Evolutionary conservation across 1,284 basidiomycete genomes (phyloP).

Genomic region (Rhodotorula sp.): DNA sequence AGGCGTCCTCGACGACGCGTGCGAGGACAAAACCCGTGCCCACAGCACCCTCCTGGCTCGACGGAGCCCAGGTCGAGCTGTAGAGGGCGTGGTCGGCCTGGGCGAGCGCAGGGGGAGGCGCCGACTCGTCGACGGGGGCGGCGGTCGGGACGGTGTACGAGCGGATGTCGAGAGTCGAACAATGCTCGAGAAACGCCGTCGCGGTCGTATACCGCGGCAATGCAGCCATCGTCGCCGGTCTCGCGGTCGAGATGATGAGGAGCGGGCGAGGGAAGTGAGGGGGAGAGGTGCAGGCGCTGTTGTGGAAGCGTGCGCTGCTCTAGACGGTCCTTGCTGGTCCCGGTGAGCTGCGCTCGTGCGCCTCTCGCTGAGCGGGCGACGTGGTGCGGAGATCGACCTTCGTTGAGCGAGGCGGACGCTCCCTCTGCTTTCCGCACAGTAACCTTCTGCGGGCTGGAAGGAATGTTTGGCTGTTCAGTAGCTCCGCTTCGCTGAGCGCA

Average conservation of each 20-base stretch:
- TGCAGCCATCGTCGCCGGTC: constrained; percentile 1
- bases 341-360: too few relatives aligned
- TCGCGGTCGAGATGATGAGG: not conserved
- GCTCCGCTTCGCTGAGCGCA: too few relatives aligned
- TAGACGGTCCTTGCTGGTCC: not conserved
- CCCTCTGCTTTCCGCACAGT: not conserved
- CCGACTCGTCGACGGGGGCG: constrained; percentile 1
- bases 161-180: constrained; percentile 12
- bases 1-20: constrained; percentile 32
- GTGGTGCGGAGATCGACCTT: not conserved
- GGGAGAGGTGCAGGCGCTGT: not conserved
- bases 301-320: too few relatives aligned
- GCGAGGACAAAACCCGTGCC: constrained; percentile 23
- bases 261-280: not conserved
- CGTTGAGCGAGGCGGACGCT: not conserved
- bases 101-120: constrained; percentile 3
- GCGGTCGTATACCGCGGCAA: constrained; percentile 16
- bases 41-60: not conserved
- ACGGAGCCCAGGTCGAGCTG: constrained; percentile 22
- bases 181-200: constrained; percentile 27
- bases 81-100: constrained; percentile 35
- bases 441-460: too few relatives aligned
- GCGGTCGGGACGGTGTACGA: constrained; percentile 22
- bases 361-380: not conserved
- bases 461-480: too few relatives aligned